phyloP scores from a whole-genome alignment of 2,329 filamentous ascomycete species.

The Pseudonectria buxi region DNA sequence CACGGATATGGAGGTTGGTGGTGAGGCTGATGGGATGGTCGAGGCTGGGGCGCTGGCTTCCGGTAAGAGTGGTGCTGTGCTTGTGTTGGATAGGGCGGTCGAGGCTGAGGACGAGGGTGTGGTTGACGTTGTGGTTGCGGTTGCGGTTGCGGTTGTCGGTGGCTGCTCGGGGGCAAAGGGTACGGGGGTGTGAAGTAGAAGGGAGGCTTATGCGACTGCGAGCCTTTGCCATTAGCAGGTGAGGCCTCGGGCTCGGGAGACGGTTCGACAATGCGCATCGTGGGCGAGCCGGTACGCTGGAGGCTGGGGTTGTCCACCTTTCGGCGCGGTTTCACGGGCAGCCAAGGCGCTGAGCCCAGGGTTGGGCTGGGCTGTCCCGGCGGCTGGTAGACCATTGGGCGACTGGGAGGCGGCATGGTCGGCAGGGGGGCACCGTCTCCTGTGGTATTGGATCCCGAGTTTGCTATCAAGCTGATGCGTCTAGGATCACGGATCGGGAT shows the following conservation, averaged over 20 bases:
- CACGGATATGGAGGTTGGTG: background rate
- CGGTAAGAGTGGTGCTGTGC: constrained; percentile 3
- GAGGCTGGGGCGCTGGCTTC: background rate
- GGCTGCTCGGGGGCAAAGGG: constrained; percentile 15
- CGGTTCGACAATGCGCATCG: constrained; percentile 32
- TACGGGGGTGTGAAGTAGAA: constrained; percentile 18
- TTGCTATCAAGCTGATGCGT: constrained; percentile 12
- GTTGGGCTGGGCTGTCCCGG: constrained; percentile 38
- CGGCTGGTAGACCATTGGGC: constrained; percentile 27
- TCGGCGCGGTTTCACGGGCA: constrained; percentile 3
- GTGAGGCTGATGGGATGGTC: constrained; percentile 4
- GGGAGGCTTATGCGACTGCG: constrained; percentile 2
- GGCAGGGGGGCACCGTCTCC: constrained; percentile 9
- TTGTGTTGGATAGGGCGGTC: background rate
- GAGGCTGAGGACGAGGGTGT: constrained; percentile 7
- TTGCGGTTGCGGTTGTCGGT: constrained; percentile 7
- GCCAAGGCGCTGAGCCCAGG: constrained; percentile 25
- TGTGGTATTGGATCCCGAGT: no score
- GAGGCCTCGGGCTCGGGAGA: constrained; percentile 24
- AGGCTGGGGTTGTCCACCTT: constrained; percentile 15
- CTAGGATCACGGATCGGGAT: constrained; percentile 21
- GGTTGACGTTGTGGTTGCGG: constrained; percentile 14
- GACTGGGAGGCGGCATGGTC: constrained; percentile 26
- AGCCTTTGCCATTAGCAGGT: no score
- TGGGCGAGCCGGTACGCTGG: constrained; percentile 25